Conservation (phyloP, 805 yeast species). For the Lipomyces anomalus region DNA sequence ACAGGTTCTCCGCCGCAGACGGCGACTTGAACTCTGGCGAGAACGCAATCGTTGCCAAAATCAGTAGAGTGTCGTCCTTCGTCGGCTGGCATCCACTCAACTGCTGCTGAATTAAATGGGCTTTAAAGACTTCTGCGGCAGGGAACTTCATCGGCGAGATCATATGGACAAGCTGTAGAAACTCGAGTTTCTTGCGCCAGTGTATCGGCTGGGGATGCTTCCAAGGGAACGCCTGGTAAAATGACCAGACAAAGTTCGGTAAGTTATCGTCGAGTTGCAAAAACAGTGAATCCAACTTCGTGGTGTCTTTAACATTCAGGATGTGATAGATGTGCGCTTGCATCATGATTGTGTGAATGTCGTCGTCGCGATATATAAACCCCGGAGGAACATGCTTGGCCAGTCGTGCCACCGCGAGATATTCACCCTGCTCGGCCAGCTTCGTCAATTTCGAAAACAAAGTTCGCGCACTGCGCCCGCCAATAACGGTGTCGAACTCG, state of each 20-base stretch:
- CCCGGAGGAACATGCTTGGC: not conserved
- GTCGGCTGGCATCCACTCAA: constrained; percentile 30
- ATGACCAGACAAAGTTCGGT: constrained; percentile 6
- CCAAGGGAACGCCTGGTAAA: constrained; percentile 24
- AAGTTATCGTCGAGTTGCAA: not conserved
- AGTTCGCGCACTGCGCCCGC: not conserved
- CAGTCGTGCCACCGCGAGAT: not conserved
- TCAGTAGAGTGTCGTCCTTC: constrained; percentile 28
- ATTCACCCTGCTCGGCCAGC: not conserved
- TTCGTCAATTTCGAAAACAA: not conserved
- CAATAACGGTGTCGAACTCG: not conserved
- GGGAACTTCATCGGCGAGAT: constrained; percentile 24
- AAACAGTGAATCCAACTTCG: not conserved
- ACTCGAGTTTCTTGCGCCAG: constrained; percentile 31
- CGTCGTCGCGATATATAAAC: not conserved
- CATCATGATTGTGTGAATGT: not conserved
- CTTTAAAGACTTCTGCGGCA: constrained; percentile 25
- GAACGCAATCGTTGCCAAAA: constrained; percentile 30
- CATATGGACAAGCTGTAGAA: constrained; percentile 26
- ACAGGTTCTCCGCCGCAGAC: constrained; percentile 14
- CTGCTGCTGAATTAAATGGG: constrained; percentile 29
- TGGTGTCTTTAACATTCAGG: not conserved
- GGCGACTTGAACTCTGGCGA: constrained; percentile 23
- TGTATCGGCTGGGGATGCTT: constrained; percentile 24
- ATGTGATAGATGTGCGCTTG: not conserved